Evolutionary conservation across 1,284 basidiomycete species (phyloP), one percentile per base, ranked within the genome.

Genomic region (Malassezia sympodialis): DNA sequence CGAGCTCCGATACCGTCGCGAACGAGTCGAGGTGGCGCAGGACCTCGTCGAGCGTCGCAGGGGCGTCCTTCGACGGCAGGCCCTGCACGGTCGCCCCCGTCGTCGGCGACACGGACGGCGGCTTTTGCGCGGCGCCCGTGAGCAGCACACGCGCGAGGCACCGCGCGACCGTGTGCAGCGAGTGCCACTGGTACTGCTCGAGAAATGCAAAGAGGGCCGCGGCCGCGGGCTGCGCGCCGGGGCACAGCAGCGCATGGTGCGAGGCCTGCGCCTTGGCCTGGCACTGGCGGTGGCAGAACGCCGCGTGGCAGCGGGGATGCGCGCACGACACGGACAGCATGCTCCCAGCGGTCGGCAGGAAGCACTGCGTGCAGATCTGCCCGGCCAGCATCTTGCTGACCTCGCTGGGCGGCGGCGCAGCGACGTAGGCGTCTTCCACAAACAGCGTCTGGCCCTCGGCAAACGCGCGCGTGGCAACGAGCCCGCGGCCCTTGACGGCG

Each of bases 251-350:
- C 0, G 83, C 81, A 60, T 89, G 87, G 8, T 81, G 80, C 51
- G 79, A 80, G 0, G 79, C 79, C 4, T 66, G 60, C 0, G 82
- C 80, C 17, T 83, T 81, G 7, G 80, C 73, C 14, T 82, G 79
- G 69, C 88, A 90, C 0, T 87, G 79, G 3, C 85, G 80, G 60
- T 82, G 86, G 77, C 88, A 90, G 77, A 88, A 91, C 35, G 82
- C 78, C 8, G 82, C 81, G 12, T 80, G 78, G 64, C 59, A 63
- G 17, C 39, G 51, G 42, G 28, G 45, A 5, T 37, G n/a, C 4
- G 34, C 7, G 32, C 65, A 66, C 30, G 35, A 59, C 61, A 77
- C 65, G 44, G 77, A 76, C 59, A 74, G 52, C 67, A 26, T 12
- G 74, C 66, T 56, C 59, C 72, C 42, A 58, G 73, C 17, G n/a